Percentiles rank a stretch among this genome's conserved stretches.
Evolutionary conservation across 768 basidiomycete species (phyloP).

Genomic region (Amanita polypyramis): DNA sequence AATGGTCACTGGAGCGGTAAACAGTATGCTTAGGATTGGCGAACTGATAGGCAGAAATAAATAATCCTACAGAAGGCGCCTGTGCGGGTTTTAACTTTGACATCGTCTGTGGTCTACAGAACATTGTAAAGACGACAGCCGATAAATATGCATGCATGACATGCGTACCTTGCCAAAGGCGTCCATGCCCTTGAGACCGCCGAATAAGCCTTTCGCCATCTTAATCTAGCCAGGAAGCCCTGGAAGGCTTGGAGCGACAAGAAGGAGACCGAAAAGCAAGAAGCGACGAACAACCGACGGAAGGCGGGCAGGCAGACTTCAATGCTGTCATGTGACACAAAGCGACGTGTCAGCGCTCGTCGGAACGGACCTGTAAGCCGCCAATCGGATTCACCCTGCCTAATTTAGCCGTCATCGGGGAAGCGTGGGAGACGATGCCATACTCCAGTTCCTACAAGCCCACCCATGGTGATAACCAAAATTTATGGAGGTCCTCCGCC

Average conservation of each 20-base stretch:
- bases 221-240: conserved; percentile 25
- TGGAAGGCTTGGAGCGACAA: conserved; percentile 11
- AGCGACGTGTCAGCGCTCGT: conserved; percentile 15
- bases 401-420: no score
- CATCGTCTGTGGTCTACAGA: conserved; percentile 90
- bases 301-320: no score
- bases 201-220: conserved; percentile 75
- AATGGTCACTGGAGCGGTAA: conserved; percentile 64
- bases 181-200: conserved; percentile 82
- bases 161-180: conserved; percentile 92
- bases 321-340: conserved; percentile 12
- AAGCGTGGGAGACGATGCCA: no score
- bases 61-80: conserved; percentile 71
- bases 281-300: conserved; percentile 8
- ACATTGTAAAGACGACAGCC: background rate
- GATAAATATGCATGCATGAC: background rate
- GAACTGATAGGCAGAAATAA: background rate
- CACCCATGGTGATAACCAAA: no score
- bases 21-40: conserved; percentile 6
- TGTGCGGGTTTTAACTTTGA: conserved; percentile 96
- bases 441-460: no score
- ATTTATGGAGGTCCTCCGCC: no score
- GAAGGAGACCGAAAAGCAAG: conserved; percentile 17
- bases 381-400: background rate
- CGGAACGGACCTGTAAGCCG: background rate